Percentiles rank a stretch among this genome's conserved stretches.
These are phyloP conservation scores for Ganoderma resinaceum DNA, from an alignment of 1,284 basidiomycete species.

Conservation along the genomic window DNA sequence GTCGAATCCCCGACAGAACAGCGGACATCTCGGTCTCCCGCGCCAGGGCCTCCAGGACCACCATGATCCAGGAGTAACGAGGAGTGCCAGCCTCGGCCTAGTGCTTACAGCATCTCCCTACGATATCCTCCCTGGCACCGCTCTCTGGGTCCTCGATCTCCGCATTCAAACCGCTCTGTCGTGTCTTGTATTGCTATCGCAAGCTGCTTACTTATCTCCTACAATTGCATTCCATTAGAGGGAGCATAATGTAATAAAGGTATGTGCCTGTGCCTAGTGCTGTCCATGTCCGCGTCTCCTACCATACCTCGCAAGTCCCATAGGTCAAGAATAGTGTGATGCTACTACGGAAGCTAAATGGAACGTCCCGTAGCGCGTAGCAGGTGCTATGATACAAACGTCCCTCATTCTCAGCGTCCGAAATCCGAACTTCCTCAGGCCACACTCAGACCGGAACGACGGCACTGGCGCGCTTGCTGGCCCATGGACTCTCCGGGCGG, in stretches of 20 bases:
- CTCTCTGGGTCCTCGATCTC: neutral
- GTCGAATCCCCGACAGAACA: constrained; percentile 25
- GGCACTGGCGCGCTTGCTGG: constrained; percentile 22
- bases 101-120: neutral
- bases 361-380: constrained; percentile 14
- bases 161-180: neutral
- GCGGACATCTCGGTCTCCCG: neutral
- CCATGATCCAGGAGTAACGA: neutral
- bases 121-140: neutral
- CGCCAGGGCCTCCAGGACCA: neutral
- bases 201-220: neutral
- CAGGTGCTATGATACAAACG: constrained; percentile 17
- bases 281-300: neutral
- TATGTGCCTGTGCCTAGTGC: constrained; percentile 2
- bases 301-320: neutral
- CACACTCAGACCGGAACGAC: constrained; percentile 11
- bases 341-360: constrained; percentile 20
- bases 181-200: constrained; percentile 8
- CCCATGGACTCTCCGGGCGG: constrained; percentile 28
- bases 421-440: neutral
- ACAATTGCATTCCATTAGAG: constrained; percentile 3
- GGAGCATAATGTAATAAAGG: constrained; percentile 1
- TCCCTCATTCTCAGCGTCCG: neutral
- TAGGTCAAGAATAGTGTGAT: constrained; percentile 21
- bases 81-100: neutral